Evolutionary conservation across 768 basidiomycete species (phyloP), one percentile per base, ranked within the genome.

Genomic region (Obba rivulosa): DNA sequence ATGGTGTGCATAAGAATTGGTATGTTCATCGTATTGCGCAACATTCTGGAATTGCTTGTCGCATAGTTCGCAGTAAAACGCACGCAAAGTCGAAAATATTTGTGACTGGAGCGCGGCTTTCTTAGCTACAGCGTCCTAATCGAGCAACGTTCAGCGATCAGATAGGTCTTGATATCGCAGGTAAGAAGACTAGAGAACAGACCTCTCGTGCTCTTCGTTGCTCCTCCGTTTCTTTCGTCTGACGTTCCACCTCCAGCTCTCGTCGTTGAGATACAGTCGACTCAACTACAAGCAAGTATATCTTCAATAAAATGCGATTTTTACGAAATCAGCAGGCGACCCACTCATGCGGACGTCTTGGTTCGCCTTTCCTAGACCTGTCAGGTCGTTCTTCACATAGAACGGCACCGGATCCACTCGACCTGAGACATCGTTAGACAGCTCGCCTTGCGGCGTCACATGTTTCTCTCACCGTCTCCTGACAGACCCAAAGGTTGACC

Each of bases 1-100:
- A 57, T 88, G 86, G 59, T 91, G 88, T 0, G 87, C 86, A 55
- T 90, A 91, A 7, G 90, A 90, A 59, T 91, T 92, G 46, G 86
- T 87, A 65, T 92, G 90, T 59, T 92, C 90, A 54, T 92, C 90
- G 57, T 87, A 92, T 59, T 90, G 89, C 0, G 87, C 81, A 17
- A 92, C 86, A 42, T 77, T 92, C 63, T 83, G 77, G 69, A 91
- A 92, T 62, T 92, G 90, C 62, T 91, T 91, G 52, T 90, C 87
- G 69, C 90, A 92, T 17, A 90, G 74, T 21, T 73, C 67, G 62
- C 90, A 92, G 61, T 90, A 91, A 66, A 92, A 92, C 8, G 86
- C 74, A 25, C 75, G 75, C 41, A 92, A 73, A 4, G 81, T 81
- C 41, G 74, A 73, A 1, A 76, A 78, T 24, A 92, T 79, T 62